Base-by-base conservation (phyloP, 345 rosid species). In the Citrus reticulata region DNA sequence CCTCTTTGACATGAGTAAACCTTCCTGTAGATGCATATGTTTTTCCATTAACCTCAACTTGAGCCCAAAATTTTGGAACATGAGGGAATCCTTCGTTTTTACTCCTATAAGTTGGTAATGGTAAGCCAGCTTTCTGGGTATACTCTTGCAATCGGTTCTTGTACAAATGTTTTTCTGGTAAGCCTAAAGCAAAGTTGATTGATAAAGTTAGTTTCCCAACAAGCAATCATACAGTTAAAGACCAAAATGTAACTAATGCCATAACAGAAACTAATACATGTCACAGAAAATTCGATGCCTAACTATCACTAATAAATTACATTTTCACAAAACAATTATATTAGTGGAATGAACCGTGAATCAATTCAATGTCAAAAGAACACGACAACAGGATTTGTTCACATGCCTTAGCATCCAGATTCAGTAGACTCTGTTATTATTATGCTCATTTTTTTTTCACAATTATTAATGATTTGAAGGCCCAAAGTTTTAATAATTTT, bases 1-100 rank as follows among this genome's bases (percentile, higher is more conserved):
- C 85, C 70, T 72, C 70, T 69, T 84, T 77, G 55, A 9, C 16
- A 16, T 68, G 79, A 4, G 79, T 39, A 62, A 84, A 79, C 0
- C 66, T 49, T 40, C 6, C 46, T 1, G 0, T 0, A 14, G 85
- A 81, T 5, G 13, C 25, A 61, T 68, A 81, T 40, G 39, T 34
- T 22, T 24, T n/a, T 73, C 73, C 77, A 68, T 73, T 9, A 4
- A 81, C 68, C 20, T 65, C 19, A 24, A 81, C 81, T 20, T 32
- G 20, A 63, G 83, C 73, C 70, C 65, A 76, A 46, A 84, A 79
- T 78, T 32, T 81, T 4, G 82, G 84, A 6, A 81, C 87, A 61
- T 84, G 84, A 3, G 37, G 73, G 27, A 73, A 79, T 60, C 83
- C 85, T 81, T 84, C 83, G 10, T 63, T 81, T 54, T 39, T 46